Evolutionary conservation across 805 yeast species (phyloP).

Genomic region (Candida adriatica): DNA sequence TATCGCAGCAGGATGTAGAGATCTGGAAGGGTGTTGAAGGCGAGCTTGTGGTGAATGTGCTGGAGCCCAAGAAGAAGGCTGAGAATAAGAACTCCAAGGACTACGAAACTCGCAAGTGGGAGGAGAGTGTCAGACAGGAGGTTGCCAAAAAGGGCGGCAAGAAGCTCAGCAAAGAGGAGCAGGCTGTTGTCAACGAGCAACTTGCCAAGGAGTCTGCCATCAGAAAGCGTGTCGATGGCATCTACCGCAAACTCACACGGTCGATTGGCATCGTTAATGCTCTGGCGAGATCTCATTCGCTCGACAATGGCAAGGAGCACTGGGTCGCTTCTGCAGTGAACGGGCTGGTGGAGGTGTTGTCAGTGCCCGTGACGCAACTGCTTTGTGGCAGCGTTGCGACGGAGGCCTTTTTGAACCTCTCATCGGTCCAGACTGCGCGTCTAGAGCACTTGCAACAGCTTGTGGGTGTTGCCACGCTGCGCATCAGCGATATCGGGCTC

Average conservation of each 20-base stretch:
- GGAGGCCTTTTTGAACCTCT: conserved; percentile 45
- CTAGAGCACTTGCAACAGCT: conserved; percentile 43
- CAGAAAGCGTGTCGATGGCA: conserved; percentile 37
- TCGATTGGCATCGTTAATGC: conserved; percentile 47
- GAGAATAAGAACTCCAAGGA: conserved; percentile 74
- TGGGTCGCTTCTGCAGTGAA: conserved; percentile 73
- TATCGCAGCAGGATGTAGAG: conserved; percentile 43
- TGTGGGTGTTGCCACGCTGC: conserved; percentile 65
- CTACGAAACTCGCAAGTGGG: conserved; percentile 86
- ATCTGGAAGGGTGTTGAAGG: conserved; percentile 73
- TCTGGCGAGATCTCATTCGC: conserved; percentile 44
- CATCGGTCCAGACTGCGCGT: conserved; percentile 45
- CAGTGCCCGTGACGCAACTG: conserved; percentile 26
- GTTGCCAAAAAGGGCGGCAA: conserved; percentile 48
- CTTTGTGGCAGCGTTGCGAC: conserved; percentile 40
- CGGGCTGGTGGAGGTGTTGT: conserved; percentile 38
- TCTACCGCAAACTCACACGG: conserved; percentile 35
- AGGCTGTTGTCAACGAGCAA: conserved; percentile 52
- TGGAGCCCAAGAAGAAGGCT: conserved; percentile 37
- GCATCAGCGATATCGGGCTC: conserved; percentile 41
- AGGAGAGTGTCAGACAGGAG: conserved; percentile 71
- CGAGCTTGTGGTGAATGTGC: conserved; percentile 57
- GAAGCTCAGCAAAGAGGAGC: conserved; percentile 76
- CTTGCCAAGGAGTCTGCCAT: conserved; percentile 52
- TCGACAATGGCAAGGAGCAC: conserved; percentile 54